Evolutionary conservation across 2,329 filamentous ascomycete species (phyloP), one percentile per base, ranked within the genome.

Genomic region (Paraconiothyrium sp.): DNA sequence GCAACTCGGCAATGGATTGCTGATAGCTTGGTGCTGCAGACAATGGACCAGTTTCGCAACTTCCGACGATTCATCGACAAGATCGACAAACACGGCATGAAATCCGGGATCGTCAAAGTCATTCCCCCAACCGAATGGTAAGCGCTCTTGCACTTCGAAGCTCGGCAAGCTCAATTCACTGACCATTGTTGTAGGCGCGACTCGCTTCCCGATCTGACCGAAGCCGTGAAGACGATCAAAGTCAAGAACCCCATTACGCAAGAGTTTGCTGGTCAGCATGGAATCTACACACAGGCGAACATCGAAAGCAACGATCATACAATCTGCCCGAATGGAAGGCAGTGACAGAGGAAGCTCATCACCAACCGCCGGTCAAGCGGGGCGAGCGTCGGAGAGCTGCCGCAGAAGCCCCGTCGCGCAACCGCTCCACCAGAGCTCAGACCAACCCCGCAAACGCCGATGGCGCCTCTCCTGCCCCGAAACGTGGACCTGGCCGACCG

Each of bases 231-330:
- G 81, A 90, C 91, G 64, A 92, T 99, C 78, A 90, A 90, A 75
- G 94, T 99, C 73, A 94, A 94, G 79, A 96, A 99, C 68, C 95
- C 95, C 3, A 98, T 99, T 77, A 97, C 93, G 75, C 95, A 99
- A 79, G 95, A 99, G 73, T 99, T 99, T 72, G 94, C 96, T 84
- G 95, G 95, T 46, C 93, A 92, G 55, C 93, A 94, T 75, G 96
- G 95, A 59, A 96, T 92, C 59, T 99, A 97, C 77, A 94, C 94
- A 39, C 95, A 99, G 78, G 92, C 95, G 74, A 99, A 99, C 76
- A 94, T 99, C 62, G 90, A 98, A 73, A 97, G 80, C 93, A 96
- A 77, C 88, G 95, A 76, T 93, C 93, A 14, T 99, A 99, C 82
- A 99, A 97, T 70, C 84, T 99, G 4, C 94, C 94, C 0, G 94